A percentile compares a stretch with the other conserved stretches of the same genome.
These are phyloP conservation scores for Claviceps sp. DNA, from an alignment of 2,329 filamentous ascomycete species.

Conservation along the genomic window DNA sequence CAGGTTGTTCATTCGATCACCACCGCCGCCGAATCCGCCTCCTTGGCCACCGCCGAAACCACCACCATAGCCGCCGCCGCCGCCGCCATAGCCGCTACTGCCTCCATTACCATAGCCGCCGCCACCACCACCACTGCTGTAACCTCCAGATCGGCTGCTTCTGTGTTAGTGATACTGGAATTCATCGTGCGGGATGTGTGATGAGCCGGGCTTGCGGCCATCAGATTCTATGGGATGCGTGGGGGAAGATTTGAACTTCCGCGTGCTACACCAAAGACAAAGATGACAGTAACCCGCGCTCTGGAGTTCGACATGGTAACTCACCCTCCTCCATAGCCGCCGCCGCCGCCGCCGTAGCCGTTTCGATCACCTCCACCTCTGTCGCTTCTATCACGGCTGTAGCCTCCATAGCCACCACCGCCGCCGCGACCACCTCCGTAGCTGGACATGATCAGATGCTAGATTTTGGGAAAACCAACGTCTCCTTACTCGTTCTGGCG, in stretches of 20 bases:
- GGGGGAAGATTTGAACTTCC: not conserved
- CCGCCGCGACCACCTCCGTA: conserved; percentile 24
- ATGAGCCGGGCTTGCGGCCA: not conserved
- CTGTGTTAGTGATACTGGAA: conserved; percentile 20
- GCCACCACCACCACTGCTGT: conserved; percentile 16
- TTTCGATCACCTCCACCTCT: conserved; percentile 37
- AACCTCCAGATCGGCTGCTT: conserved; percentile 28
- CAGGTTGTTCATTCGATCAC: conserved; percentile 89
- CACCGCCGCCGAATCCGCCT: conserved; percentile 56
- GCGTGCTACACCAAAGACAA: not conserved
- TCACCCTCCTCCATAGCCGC: conserved; percentile 25
- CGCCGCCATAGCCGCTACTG: conserved; percentile 18
- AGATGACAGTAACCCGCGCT: too few relatives aligned
- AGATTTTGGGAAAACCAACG: not conserved
- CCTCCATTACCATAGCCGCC: conserved; percentile 12
- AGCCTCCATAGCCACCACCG: conserved; percentile 19
- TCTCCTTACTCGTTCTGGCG: not conserved
- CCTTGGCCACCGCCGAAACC: conserved; percentile 19
- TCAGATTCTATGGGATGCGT: not conserved
- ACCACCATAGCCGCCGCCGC: conserved; percentile 19
- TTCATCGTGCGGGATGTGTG: not conserved
- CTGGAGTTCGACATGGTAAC: conserved; percentile 8
- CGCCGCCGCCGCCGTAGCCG: conserved; percentile 22
- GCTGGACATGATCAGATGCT: conserved; percentile 30
- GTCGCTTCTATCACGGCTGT: conserved; percentile 28